Evolutionary conservation across 2,329 filamentous ascomycete species (phyloP).

Genomic region (Triangularia verruculosa): DNA sequence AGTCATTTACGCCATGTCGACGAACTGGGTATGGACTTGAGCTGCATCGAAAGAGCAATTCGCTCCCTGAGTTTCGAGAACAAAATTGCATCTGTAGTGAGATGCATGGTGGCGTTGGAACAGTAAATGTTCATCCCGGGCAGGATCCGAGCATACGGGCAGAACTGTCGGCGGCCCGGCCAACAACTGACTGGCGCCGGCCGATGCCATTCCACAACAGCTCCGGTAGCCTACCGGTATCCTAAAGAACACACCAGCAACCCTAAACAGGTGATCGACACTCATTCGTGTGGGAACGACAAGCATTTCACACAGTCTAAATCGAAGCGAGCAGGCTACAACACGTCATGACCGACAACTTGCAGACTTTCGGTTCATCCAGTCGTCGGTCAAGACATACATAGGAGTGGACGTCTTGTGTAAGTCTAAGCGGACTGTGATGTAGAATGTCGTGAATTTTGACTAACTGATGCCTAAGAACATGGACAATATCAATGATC

Average conservation of each 20-base stretch:
- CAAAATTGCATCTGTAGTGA: background rate
- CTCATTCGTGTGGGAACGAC: background rate
- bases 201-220: background rate
- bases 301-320: background rate
- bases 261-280: background rate
- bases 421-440: too few relatives aligned
- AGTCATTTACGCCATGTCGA: background rate
- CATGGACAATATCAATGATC: background rate
- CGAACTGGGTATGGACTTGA: background rate
- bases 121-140: background rate
- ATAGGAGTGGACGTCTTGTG: too few relatives aligned
- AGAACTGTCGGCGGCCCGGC: background rate
- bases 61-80: background rate
- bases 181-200: background rate
- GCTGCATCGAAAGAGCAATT: background rate
- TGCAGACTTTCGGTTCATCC: background rate
- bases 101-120: slow-evolving; percentile 7
- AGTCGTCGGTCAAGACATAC: background rate
- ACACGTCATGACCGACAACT: background rate
- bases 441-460: too few relatives aligned
- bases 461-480: background rate
- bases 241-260: background rate
- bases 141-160: background rate
- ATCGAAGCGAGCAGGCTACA: background rate
- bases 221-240: background rate